These are phyloP conservation scores for Xylariaceae sp. DNA, from an alignment of 2,329 filamentous ascomycete genomes.

Conservation along the genomic window DNA sequence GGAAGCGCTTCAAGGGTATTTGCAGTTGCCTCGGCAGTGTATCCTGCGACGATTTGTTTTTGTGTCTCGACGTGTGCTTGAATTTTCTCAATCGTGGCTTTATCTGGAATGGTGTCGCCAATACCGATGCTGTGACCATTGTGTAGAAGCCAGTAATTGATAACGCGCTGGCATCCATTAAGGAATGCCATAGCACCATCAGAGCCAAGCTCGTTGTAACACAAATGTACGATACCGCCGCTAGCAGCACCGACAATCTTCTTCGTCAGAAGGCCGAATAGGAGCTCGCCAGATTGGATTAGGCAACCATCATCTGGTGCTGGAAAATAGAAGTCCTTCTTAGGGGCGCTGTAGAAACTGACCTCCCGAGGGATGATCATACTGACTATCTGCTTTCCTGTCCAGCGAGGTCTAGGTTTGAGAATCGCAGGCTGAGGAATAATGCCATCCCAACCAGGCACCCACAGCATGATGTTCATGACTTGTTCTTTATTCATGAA, in stretches of 20 bases:
- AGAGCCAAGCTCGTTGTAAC: conserved; percentile 90
- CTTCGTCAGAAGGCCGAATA: conserved; percentile 89
- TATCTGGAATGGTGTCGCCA: conserved; percentile 93
- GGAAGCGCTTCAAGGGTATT: conserved; percentile 89
- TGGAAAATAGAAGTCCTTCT: not conserved
- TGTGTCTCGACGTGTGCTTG: conserved; percentile 75
- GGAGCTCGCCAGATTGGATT: conserved; percentile 80
- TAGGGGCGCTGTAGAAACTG: conserved; percentile 60
- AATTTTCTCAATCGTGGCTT: conserved; percentile 76
- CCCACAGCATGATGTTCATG: conserved; percentile 97
- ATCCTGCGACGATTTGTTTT: conserved; percentile 72
- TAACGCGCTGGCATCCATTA: conserved; percentile 88
- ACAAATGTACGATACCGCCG: conserved; percentile 89
- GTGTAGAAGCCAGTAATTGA: conserved; percentile 96
- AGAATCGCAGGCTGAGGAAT: conserved; percentile 91
- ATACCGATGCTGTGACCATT: conserved; percentile 98
- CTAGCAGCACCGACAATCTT: conserved; percentile 87
- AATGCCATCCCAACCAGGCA: conserved; percentile 94
- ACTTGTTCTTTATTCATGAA: conserved; percentile 88
- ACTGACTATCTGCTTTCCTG: conserved; percentile 95
- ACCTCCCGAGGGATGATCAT: conserved; percentile 85
- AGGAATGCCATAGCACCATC: conserved; percentile 89
- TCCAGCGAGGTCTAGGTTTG: conserved; percentile 91
- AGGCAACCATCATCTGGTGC: conserved; percentile 67
- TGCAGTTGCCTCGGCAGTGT: conserved; percentile 74